Evolutionary conservation across 2,329 filamentous ascomycete genomes (phyloP).

Genomic region (Colletotrichum sp.): DNA sequence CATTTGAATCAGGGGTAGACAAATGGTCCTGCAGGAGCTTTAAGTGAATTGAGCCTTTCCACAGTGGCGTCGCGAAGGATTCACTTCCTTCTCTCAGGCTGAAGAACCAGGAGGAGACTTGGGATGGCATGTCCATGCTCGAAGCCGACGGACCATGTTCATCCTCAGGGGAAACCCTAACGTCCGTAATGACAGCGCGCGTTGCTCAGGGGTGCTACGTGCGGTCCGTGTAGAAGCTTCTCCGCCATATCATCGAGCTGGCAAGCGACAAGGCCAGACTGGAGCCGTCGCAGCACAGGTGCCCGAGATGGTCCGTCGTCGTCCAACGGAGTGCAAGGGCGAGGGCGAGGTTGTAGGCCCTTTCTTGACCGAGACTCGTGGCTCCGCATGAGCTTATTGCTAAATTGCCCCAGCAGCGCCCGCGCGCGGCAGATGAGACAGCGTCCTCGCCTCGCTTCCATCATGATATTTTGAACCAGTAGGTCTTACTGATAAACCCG

Average conservation of each 20-base stretch:
- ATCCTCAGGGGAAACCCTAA: neutral
- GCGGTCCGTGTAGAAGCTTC: neutral
- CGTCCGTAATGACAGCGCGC: neutral
- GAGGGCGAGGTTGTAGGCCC: neutral
- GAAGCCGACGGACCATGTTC: slow-evolving; percentile 6
- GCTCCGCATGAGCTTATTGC: slow-evolving; percentile 1
- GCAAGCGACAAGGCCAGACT: neutral
- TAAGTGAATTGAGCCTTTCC: neutral
- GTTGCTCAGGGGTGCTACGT: neutral
- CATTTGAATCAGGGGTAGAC: slow-evolving; percentile 13
- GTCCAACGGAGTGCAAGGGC: neutral
- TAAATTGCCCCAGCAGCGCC: neutral
- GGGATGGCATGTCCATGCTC: neutral
- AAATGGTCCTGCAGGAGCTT: slow-evolving; percentile 4
- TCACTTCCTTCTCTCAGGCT: neutral
- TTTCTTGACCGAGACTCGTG: neutral
- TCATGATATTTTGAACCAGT: neutral
- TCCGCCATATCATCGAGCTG: neutral
- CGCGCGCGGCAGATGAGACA: slow-evolving; percentile 6
- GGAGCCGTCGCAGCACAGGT: neutral
- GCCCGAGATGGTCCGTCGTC: neutral
- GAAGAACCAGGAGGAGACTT: neutral
- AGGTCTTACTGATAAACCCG: neutral
- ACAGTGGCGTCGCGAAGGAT: neutral
- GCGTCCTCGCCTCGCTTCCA: neutral